phyloP scores from a whole-genome alignment of 2,329 filamentous ascomycete species.

The Herpotrichia juniperi region DNA sequence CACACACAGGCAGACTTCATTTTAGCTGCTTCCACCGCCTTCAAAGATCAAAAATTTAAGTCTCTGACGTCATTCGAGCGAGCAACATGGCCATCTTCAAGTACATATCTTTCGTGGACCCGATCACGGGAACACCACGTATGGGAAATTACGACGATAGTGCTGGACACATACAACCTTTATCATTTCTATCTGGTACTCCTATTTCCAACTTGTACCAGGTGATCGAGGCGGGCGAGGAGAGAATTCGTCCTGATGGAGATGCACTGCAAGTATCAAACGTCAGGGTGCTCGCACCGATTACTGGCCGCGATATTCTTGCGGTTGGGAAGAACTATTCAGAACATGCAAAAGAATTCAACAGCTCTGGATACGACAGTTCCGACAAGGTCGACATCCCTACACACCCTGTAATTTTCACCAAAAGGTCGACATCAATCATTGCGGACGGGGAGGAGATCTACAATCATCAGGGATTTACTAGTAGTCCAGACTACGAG shows the following conservation, averaged over 20 bases:
- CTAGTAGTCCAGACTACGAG: slow-evolving; percentile 60
- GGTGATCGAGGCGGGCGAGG: slow-evolving; percentile 56
- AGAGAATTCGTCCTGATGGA: slow-evolving; percentile 44
- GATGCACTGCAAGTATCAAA: slow-evolving; percentile 34
- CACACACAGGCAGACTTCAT: too few relatives aligned
- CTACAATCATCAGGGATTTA: slow-evolving; percentile 55
- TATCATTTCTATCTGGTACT: slow-evolving; percentile 56
- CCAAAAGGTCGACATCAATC: slow-evolving; percentile 60
- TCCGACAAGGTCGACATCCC: slow-evolving; percentile 61
- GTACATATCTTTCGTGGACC: neutral
- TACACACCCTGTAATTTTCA: slow-evolving; percentile 63
- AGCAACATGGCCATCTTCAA: neutral
- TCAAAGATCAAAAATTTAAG: neutral
- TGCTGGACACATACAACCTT: slow-evolving; percentile 48
- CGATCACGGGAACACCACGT: slow-evolving; percentile 15
- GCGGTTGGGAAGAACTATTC: slow-evolving; percentile 64
- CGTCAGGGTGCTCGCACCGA: slow-evolving; percentile 54
- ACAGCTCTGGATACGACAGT: slow-evolving; percentile 60
- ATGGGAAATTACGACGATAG: slow-evolving; percentile 52
- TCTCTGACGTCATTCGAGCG: neutral
- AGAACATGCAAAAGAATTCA: slow-evolving; percentile 64
- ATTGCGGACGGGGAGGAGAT: slow-evolving; percentile 57
- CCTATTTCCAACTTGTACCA: slow-evolving; percentile 56
- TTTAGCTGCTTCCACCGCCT: too few relatives aligned
- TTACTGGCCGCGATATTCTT: slow-evolving; percentile 59